A percentile compares a stretch with the other conserved stretches of the same genome.
phyloP scores from a whole-genome alignment of 306 rosid species.

The Glycine tomentella region DNA sequence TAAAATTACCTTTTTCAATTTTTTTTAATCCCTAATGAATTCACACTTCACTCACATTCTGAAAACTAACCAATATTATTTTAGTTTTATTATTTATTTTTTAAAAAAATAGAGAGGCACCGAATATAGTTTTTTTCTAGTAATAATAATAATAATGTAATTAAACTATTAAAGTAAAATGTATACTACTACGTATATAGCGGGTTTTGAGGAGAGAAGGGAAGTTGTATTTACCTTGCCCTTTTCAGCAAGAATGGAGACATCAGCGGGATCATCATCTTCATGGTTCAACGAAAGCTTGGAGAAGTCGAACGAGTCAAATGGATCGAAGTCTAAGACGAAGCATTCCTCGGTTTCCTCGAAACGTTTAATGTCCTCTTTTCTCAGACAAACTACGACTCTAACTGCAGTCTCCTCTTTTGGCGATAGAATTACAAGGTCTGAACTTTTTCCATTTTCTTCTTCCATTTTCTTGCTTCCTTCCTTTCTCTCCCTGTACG shows the following conservation, averaged over 20 bases:
- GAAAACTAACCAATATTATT: too few species aligned
- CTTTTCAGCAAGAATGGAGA: slow-evolving; percentile 60
- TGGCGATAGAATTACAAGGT: too few species aligned
- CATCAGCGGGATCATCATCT: background rate
- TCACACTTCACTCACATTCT: too few species aligned
- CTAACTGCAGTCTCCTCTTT: slow-evolving; percentile 50
- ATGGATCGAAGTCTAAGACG: slow-evolving; percentile 70
- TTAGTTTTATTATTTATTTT: too few species aligned
- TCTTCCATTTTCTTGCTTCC: slow-evolving; percentile 31
- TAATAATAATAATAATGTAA: too few species aligned
- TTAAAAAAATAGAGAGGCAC: too few species aligned
- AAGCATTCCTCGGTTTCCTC: slow-evolving; percentile 77
- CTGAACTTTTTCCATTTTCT: background rate
- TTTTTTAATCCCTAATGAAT: too few species aligned
- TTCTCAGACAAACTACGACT: slow-evolving; percentile 45
- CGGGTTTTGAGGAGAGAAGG: too few species aligned
- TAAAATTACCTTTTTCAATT: too few species aligned
- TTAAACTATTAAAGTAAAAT: too few species aligned
- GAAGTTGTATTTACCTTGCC: slow-evolving; percentile 52
- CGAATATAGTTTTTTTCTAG: too few species aligned
- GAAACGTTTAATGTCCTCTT: slow-evolving; percentile 52
- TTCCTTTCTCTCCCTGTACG: background rate
- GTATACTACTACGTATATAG: too few species aligned
- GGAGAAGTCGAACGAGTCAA: slow-evolving; percentile 40
- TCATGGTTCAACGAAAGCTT: slow-evolving; percentile 28